phyloP scores from a whole-genome alignment of 768 basidiomycete species.

The Leccinum truebloodii region DNA sequence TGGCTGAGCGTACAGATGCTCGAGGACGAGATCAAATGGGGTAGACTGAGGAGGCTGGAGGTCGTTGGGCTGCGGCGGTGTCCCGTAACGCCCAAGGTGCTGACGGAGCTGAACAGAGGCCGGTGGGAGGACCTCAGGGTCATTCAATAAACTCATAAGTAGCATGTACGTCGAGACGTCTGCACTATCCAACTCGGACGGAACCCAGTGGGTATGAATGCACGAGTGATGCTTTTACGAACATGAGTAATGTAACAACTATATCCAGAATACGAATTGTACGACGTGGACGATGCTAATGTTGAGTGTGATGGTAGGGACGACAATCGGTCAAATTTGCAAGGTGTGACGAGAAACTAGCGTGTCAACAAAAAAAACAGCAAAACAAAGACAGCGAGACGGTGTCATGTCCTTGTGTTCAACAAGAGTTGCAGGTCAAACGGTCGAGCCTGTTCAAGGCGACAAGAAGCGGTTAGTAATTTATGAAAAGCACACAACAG shows the following conservation, averaged over 20 bases:
- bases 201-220: neutral
- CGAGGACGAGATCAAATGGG: conserved; percentile 55
- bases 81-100: conserved; percentile 42
- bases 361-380: neutral
- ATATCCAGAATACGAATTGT: conserved; percentile 17
- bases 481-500: neutral
- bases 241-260: conserved; percentile 31
- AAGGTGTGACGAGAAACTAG: neutral
- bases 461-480: neutral
- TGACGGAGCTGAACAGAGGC: conserved; percentile 52
- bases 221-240: conserved; percentile 16
- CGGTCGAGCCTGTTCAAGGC: conserved; percentile 39
- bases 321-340: neutral
- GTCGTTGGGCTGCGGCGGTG: conserved; percentile 61
- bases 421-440: conserved; percentile 60
- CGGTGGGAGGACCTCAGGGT: conserved; percentile 67
- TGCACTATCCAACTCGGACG: neutral
- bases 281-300: conserved; percentile 19
- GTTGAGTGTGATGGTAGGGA: neutral
- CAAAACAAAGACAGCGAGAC: neutral
- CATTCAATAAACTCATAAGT: conserved; percentile 35
- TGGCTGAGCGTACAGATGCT: conserved; percentile 45
- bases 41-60: conserved; percentile 49
- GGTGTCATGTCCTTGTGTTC: conserved; percentile 44
- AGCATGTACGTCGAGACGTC: neutral